phyloP scores from a whole-genome alignment of 139 green algal species.

The Yamagishiella unicocca region DNA sequence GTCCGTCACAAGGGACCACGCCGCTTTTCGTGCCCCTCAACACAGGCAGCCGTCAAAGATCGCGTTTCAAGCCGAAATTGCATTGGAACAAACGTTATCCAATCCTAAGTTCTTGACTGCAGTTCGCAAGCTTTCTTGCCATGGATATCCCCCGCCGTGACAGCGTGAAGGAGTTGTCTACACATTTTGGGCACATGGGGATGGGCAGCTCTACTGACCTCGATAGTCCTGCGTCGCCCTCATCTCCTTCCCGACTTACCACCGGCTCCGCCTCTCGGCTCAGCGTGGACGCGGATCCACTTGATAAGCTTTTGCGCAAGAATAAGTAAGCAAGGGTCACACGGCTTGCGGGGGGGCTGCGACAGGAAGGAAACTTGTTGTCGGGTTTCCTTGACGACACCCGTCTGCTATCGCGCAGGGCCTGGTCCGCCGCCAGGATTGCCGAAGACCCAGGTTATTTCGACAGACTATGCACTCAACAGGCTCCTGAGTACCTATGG shows the following conservation, averaged over 20 bases:
- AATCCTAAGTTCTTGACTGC: too few species aligned
- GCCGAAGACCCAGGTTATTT: conserved; percentile 48
- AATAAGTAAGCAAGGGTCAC: conserved; percentile 4
- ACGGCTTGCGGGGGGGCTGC: too few species aligned
- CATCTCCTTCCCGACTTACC: not conserved
- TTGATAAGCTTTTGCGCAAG: conserved; percentile 11
- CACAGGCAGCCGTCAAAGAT: too few species aligned
- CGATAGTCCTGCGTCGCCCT: not conserved
- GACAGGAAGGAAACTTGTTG: not conserved
- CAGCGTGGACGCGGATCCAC: not conserved
- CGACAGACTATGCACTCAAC: conserved; percentile 14
- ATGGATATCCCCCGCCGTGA: too few species aligned
- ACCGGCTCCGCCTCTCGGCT: not conserved
- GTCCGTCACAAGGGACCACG: too few species aligned
- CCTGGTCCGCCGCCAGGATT: not conserved
- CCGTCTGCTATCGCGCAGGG: not conserved
- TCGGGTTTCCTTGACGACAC: not conserved
- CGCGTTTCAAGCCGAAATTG: too few species aligned
- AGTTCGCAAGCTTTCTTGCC: too few species aligned
- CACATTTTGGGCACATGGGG: not conserved
- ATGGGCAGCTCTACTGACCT: not conserved
- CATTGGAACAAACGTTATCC: too few species aligned
- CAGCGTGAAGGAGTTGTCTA: not conserved
- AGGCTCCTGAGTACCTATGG: conserved; percentile 86
- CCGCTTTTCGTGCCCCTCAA: too few species aligned